Evolutionary conservation across 257 asterid species (phyloP).

Genomic region (Jaltomata sinuosa): DNA sequence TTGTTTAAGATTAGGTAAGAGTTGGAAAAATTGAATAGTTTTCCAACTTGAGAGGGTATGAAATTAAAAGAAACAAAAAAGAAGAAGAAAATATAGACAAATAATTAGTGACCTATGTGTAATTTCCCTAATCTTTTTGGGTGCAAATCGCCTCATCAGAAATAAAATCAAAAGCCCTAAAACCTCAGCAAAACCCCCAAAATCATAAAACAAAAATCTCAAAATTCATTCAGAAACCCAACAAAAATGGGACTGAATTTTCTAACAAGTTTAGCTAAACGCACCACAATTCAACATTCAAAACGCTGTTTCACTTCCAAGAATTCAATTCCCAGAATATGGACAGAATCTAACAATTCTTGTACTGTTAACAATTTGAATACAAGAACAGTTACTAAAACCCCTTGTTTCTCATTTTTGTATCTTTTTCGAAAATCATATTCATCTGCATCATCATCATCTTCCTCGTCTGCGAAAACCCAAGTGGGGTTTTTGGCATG

Average conservation of each 20-base stretch:
- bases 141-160: neutral
- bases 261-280: constrained; percentile 16
- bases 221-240: neutral
- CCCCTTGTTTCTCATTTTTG: constrained; percentile 2
- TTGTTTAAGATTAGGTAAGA: no score
- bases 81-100: no score
- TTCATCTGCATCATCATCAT: constrained; percentile 23
- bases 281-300: constrained; percentile 10
- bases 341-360: neutral
- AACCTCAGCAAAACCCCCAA: neutral
- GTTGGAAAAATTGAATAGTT: no score
- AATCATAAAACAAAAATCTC: neutral
- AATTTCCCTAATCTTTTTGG: neutral
- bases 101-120: neutral
- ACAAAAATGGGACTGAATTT: constrained; percentile 30
- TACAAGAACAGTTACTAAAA: constrained; percentile 5
- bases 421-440: constrained; percentile 8
- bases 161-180: neutral
- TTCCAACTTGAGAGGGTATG: no score
- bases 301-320: constrained; percentile 9
- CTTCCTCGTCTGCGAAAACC: constrained; percentile 4
- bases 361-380: constrained; percentile 6
- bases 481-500: constrained; percentile 47
- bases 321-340: neutral
- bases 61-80: no score